Conservation (phyloP, 2,329 filamentous ascomycete genomes). For the Fonsecaea monophora region DNA sequence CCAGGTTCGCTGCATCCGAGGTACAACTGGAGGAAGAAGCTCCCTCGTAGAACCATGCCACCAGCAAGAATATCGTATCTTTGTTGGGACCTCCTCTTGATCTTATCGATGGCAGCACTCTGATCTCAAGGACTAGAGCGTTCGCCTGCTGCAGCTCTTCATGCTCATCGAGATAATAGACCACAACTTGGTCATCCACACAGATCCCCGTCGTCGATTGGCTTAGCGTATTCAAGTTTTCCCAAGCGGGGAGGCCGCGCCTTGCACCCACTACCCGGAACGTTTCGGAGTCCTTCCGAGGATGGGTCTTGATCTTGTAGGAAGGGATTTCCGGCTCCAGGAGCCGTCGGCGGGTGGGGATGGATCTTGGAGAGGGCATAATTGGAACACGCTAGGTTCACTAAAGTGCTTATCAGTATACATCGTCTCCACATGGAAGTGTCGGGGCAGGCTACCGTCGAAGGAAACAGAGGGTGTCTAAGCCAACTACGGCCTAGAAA, state of each 20-base stretch:
- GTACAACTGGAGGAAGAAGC: background rate
- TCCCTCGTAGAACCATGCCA: background rate
- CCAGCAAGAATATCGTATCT: background rate
- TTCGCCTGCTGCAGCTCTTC: background rate
- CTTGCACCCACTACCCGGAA: background rate
- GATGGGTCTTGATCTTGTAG: background rate
- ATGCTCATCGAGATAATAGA: background rate
- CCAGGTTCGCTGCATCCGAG: background rate
- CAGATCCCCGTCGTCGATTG: background rate
- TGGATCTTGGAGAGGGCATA: background rate
- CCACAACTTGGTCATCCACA: background rate
- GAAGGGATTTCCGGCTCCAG: background rate
- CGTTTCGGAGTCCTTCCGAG: background rate
- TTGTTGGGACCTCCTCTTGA: background rate
- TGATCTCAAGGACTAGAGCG: background rate
- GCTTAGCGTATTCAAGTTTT: background rate
- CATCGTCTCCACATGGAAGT: background rate
- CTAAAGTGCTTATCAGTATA: background rate
- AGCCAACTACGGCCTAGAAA: background rate
- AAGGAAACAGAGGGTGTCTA: background rate
- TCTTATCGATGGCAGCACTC: background rate
- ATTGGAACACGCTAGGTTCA: background rate
- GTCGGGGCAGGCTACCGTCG: background rate
- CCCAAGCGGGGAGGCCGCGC: background rate
- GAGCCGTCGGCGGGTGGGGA: too few species aligned